Conservation (phyloP, 2,329 filamentous ascomycete species). For the Stachybotrys chlorohalonatus region DNA sequence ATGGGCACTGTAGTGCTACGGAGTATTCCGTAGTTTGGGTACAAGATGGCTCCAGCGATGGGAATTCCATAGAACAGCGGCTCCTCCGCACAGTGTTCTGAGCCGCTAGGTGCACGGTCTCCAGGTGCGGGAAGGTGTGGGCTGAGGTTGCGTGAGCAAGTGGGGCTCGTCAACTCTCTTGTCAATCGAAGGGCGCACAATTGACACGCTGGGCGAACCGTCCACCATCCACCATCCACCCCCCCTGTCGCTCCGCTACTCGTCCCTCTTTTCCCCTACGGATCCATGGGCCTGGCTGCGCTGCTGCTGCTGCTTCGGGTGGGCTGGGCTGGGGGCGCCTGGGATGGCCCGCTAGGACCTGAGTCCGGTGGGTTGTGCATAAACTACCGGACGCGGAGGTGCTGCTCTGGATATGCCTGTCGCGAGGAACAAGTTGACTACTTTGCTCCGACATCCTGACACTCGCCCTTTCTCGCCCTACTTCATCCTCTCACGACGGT, state of each 20-base stretch:
- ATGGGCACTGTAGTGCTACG: too few relatives aligned
- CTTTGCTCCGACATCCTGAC: neutral
- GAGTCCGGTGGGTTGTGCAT: too few relatives aligned
- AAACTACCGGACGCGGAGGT: neutral
- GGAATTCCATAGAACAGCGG: neutral
- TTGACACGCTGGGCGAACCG: slow-evolving; percentile 16
- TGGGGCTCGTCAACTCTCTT: neutral
- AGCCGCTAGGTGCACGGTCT: neutral
- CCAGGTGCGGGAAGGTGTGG: neutral
- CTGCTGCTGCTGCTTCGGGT: too few relatives aligned
- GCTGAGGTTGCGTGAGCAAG: neutral
- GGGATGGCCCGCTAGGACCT: too few relatives aligned
- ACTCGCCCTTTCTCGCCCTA: neutral
- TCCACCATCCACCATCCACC: neutral
- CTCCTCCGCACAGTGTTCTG: neutral
- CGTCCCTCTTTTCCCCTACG: too few relatives aligned
- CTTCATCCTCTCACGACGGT: neutral
- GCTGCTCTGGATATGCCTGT: neutral
- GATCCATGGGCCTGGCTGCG: too few relatives aligned
- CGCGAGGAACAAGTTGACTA: slow-evolving; percentile 2
- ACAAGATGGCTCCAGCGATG: neutral
- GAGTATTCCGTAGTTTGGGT: neutral
- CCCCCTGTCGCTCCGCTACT: neutral
- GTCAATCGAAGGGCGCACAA: slow-evolving; percentile 29
- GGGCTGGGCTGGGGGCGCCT: too few relatives aligned